Percentiles rank a stretch among this genome's conserved stretches.
Conservation (phyloP, 2,329 filamentous ascomycete genomes). For the Sporothrix pseudoabietina region DNA sequence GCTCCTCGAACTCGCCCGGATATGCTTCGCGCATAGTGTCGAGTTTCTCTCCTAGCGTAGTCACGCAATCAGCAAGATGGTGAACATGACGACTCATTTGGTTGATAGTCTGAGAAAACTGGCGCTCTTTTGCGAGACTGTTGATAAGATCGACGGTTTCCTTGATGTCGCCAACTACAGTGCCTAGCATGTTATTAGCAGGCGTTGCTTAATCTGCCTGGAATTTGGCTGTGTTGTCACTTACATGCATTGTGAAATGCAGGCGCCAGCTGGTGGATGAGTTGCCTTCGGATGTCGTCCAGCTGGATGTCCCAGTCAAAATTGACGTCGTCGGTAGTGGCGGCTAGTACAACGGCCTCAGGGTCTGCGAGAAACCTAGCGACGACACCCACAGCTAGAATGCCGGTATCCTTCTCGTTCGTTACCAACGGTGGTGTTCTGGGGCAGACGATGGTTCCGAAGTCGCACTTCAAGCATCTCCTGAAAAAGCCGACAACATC, state of each 20-base stretch:
- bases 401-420: neutral
- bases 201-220: neutral
- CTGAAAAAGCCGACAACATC: neutral
- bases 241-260: constrained; percentile 10
- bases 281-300: neutral
- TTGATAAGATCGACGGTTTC: neutral
- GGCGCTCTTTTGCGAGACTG: neutral
- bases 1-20: neutral
- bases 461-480: neutral
- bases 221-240: neutral
- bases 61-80: neutral
- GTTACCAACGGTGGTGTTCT: neutral
- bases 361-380: neutral
- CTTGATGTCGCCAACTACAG: neutral
- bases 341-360: neutral
- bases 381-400: neutral
- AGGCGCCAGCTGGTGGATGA: neutral
- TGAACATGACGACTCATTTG: neutral
- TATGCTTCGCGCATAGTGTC: neutral
- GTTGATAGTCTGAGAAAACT: neutral
- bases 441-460: neutral
- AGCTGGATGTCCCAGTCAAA: neutral
- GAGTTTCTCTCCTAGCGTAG: neutral
- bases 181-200: neutral
- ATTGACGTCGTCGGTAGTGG: neutral